A percentile compares a stretch with the other conserved stretches of the same genome.
These are phyloP conservation scores for Colletotrichum neosansevieriae DNA, from an alignment of 2,329 filamentous ascomycete genomes.

Conservation along the genomic window DNA sequence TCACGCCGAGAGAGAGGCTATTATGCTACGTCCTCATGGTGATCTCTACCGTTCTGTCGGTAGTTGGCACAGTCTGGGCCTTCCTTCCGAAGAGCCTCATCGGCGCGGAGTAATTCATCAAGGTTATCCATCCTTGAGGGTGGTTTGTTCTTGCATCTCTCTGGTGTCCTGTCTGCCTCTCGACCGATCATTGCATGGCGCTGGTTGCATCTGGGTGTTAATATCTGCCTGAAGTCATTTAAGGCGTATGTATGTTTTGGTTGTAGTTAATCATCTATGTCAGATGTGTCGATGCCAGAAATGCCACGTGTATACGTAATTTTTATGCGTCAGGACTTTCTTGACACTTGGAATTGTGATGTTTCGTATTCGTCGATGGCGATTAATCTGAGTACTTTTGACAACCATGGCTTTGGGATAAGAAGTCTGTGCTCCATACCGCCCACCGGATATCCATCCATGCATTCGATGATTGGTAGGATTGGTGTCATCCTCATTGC, in stretches of 20 bases:
- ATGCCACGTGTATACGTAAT: too few relatives aligned
- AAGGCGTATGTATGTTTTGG: not conserved
- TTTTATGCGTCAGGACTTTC: too few relatives aligned
- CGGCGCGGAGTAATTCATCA: constrained; percentile 59
- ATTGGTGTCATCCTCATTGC: too few relatives aligned
- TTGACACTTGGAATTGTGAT: too few relatives aligned
- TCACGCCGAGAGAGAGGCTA: constrained; percentile 72
- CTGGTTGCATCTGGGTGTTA: not conserved
- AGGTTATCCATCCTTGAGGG: not conserved
- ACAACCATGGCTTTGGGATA: too few relatives aligned
- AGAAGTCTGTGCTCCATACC: too few relatives aligned
- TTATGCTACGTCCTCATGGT: constrained; percentile 77
- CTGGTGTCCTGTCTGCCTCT: constrained; percentile 2
- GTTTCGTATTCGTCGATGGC: too few relatives aligned
- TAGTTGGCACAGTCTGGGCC: constrained; percentile 86
- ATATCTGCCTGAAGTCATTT: not conserved
- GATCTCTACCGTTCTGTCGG: constrained; percentile 76
- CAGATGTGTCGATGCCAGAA: too few relatives aligned
- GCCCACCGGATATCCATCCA: too few relatives aligned
- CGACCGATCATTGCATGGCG: constrained; percentile 20
- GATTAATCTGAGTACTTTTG: too few relatives aligned
- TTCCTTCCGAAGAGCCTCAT: constrained; percentile 85
- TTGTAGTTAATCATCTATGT: too few relatives aligned
- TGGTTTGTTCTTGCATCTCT: constrained; percentile 5
- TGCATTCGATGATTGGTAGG: too few relatives aligned